phyloP scores from a whole-genome alignment of 176 grass and related monocot species.

The Luzula sylvatica region DNA sequence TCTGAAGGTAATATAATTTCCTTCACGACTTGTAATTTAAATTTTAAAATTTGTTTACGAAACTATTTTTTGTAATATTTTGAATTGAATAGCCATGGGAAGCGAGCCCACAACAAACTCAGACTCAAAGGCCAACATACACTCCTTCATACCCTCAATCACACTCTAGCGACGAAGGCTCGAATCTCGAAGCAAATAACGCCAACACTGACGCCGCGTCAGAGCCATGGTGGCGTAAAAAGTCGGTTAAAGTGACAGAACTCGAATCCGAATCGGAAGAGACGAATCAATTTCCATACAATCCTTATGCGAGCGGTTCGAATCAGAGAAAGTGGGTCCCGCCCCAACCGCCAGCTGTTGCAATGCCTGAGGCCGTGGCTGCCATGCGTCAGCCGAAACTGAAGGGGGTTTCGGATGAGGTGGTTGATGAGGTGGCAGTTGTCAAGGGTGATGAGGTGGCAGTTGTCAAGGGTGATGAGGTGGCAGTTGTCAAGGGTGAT shows the following conservation, averaged over 20 bases:
- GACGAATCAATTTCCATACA: not conserved
- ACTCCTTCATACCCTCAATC: constrained; percentile 18
- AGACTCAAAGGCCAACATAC: constrained; percentile 5
- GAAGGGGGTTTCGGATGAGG: not conserved
- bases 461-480: not conserved
- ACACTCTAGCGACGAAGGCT: constrained; percentile 34
- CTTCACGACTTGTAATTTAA: not conserved
- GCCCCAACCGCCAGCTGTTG: constrained; percentile 41
- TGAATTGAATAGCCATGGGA: constrained; percentile 43
- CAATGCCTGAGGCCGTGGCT: constrained; percentile 45
- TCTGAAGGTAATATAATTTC: constrained; percentile 36
- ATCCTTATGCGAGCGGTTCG: no score
- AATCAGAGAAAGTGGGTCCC: constrained; percentile 52
- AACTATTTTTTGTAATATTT: constrained; percentile 13
- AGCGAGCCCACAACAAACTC: constrained; percentile 19
- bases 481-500: not conserved
- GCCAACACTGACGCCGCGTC: constrained; percentile 15
- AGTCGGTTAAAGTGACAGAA: constrained; percentile 22
- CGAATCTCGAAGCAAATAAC: constrained; percentile 13
- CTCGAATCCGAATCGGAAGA: constrained; percentile 24
- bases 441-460: not conserved
- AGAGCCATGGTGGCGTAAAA: constrained; percentile 33
- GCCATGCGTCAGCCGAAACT: constrained; percentile 50
- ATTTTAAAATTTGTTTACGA: not conserved
- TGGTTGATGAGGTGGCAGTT: not conserved